Percentiles rank a stretch among this genome's conserved stretches.
These are phyloP conservation scores for Coleophoma eucalyptorum DNA, from an alignment of 2,329 filamentous ascomycete species.

Conservation along the genomic window DNA sequence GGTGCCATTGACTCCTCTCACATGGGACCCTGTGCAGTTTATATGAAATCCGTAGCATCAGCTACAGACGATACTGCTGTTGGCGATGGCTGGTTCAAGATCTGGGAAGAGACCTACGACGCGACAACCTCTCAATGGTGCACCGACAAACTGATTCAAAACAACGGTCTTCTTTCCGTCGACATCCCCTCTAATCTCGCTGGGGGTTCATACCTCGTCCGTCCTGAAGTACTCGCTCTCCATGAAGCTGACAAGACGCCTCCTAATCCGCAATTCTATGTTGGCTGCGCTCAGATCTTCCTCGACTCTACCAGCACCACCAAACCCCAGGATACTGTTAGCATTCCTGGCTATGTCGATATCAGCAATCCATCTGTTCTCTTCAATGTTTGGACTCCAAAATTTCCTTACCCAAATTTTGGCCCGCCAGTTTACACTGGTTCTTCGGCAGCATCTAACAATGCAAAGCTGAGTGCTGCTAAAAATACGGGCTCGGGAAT, in stretches of 20 bases:
- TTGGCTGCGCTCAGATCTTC: constrained; percentile 69
- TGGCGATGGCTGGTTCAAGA: constrained; percentile 75
- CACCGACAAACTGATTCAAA: constrained; percentile 62
- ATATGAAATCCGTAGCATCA: constrained; percentile 65
- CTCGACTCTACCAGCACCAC: constrained; percentile 45
- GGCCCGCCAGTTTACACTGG: constrained; percentile 41
- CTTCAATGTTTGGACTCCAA: constrained; percentile 60
- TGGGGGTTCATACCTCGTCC: constrained; percentile 66
- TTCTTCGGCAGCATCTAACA: not conserved
- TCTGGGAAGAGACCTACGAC: constrained; percentile 68
- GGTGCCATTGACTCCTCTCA: constrained; percentile 57
- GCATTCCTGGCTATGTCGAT: constrained; percentile 64
- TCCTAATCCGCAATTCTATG: constrained; percentile 68
- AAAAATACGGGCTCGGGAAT: not conserved
- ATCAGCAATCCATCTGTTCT: constrained; percentile 49
- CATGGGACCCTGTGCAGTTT: constrained; percentile 68
- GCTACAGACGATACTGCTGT: constrained; percentile 47
- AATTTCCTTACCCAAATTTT: constrained; percentile 53
- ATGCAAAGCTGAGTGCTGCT: not conserved
- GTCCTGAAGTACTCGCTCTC: constrained; percentile 66
- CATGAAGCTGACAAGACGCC: constrained; percentile 52
- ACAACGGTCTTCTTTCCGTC: constrained; percentile 60
- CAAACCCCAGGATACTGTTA: constrained; percentile 49
- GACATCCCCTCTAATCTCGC: constrained; percentile 57
- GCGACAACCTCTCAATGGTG: constrained; percentile 57